Evolutionary conservation across 139 green algal species (phyloP), one percentile per base, ranked within the genome.

Genomic region (Chlamydomonas incerta): DNA sequence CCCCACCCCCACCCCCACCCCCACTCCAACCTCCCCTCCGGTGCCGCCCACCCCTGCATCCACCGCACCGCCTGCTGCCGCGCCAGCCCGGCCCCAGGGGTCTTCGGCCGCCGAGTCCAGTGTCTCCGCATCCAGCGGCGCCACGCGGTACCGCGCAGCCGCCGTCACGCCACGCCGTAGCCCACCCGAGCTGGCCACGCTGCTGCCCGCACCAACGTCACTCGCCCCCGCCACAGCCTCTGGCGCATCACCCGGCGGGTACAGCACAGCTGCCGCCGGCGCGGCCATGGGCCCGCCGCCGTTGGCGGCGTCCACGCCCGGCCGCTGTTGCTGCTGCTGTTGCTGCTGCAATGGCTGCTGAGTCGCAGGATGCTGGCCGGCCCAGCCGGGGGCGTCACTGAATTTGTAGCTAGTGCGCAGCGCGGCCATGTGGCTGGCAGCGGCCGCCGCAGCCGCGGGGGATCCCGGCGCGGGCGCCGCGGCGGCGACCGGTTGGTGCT

Each of bases 81-180:
- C 41, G 41, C 41, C 41, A 50, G 6, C 41, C 6, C 41, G 41
- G 41, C 41, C 41, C 41, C 41, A 50, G 41, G 41, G 41, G 41
- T 50, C 41, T 50, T 50, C 41, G 41, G 47, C 65, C 31, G 13
- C 33, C 47, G 41, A 50, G 29, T 69, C 73, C 52, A 88, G 74
- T 0, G 60, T 23, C 3, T 17, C 68, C 0, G 66, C 55, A 20
- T 85, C 75, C 21, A 85, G 60, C 2, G 84, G 84, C 0, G 68
- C 23, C 1, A 75, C 41, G 10, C 84, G 74, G 75, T 85, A 35
- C 52, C 84, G 55, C 13, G 75, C 47, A 0, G 75, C 77, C 8
- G 75, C 37, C 1, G 82, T 88, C 18, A 88, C 82, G n/a, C 82
- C 82, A 18, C 80, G 80, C 0, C 80, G 67, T 1, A 86, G 50